A percentile compares a stretch with the other conserved stretches of the same genome.
These are phyloP conservation scores for Mycena filopes DNA, from an alignment of 768 basidiomycete species.

Conservation along the genomic window DNA sequence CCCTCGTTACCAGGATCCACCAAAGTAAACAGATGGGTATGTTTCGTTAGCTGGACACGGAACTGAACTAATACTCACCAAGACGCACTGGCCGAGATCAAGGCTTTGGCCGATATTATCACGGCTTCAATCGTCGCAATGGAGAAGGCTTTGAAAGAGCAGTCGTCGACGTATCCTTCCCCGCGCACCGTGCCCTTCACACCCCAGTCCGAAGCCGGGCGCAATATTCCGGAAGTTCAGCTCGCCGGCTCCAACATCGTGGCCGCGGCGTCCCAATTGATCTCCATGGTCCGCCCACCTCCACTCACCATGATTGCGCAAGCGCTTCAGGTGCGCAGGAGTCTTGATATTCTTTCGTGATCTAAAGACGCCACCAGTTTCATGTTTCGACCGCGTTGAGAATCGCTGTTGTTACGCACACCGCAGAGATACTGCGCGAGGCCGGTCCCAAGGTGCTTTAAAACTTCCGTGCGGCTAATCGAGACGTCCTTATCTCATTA, in stretches of 20 bases:
- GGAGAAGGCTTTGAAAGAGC: background rate
- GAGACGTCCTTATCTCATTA: background rate
- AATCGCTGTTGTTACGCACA: background rate
- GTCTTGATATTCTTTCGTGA: background rate
- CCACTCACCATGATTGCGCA: conserved; percentile 6
- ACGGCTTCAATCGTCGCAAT: conserved; percentile 3
- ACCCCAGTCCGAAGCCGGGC: background rate
- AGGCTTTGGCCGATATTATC: conserved; percentile 12
- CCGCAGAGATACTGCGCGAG: conserved; percentile 3
- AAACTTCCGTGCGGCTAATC: too few species aligned
- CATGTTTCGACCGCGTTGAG: conserved; percentile 1
- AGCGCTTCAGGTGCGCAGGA: background rate
- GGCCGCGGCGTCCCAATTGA: conserved; percentile 14
- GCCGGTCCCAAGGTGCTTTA: background rate
- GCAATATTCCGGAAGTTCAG: conserved; percentile 12
- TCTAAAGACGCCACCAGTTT: background rate
- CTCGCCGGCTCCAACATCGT: background rate
- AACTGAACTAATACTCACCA: too few species aligned
- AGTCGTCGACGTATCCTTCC: background rate
- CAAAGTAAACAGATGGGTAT: too few species aligned
- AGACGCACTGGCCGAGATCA: background rate
- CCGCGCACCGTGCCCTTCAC: background rate
- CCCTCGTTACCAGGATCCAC: too few species aligned
- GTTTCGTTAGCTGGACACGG: too few species aligned
- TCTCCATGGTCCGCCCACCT: conserved; percentile 4